Evolutionary conservation across 768 basidiomycete genomes (phyloP).

Genomic region (Macrolepiota albuminosa): DNA sequence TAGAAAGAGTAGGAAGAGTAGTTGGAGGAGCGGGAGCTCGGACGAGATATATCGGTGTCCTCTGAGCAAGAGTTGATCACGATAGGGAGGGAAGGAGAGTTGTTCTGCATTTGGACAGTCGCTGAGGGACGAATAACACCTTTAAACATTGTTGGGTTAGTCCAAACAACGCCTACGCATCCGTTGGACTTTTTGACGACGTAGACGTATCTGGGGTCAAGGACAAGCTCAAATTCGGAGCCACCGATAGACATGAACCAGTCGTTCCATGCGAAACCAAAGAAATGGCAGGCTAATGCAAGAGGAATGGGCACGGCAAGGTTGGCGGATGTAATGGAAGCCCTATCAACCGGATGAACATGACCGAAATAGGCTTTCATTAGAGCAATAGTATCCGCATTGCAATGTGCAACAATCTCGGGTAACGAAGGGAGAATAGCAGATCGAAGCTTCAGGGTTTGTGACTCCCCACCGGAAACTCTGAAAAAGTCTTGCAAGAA

Average conservation of each 20-base stretch:
- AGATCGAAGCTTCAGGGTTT: slow-evolving; percentile 21
- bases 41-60: slow-evolving; percentile 26
- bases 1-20: slow-evolving; percentile 24
- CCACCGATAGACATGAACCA: slow-evolving; percentile 33
- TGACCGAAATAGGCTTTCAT: slow-evolving; percentile 3
- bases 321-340: background rate
- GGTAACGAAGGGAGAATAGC: slow-evolving; percentile 26
- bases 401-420: background rate
- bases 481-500: slow-evolving; percentile 25
- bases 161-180: slow-evolving; percentile 24
- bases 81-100: slow-evolving; percentile 1
- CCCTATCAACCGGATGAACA: background rate
- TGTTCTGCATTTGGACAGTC: background rate
- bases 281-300: slow-evolving; percentile 28
- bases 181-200: slow-evolving; percentile 23
- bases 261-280: slow-evolving; percentile 28
- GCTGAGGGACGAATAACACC: background rate
- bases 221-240: slow-evolving; percentile 29
- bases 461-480: slow-evolving; percentile 12
- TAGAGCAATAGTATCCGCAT: background rate
- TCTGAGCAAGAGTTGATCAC: slow-evolving; percentile 13
- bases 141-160: slow-evolving; percentile 1
- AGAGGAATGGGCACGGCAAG: slow-evolving; percentile 24
- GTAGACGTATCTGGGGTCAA: slow-evolving; percentile 23
- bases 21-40: slow-evolving; percentile 36